A percentile compares a stretch with the other conserved stretches of the same genome.
Conservation (phyloP, 768 basidiomycete genomes). For the Hydnomerulius pinastri region DNA sequence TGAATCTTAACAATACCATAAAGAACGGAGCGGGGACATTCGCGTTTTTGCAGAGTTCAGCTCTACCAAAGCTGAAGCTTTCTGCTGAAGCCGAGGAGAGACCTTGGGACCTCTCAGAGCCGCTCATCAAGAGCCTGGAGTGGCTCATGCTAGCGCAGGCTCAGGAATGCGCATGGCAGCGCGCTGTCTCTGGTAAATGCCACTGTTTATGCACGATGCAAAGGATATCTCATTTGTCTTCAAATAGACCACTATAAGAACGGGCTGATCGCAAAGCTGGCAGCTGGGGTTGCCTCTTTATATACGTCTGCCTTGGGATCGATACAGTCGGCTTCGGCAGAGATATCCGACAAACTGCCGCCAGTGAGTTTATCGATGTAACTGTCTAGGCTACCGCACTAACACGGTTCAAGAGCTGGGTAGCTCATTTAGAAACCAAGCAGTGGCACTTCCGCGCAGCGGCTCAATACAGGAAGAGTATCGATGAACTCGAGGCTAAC, state of each 20-base stretch:
- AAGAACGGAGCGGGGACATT: conserved; percentile 75
- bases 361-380: conserved; percentile 48
- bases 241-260: conserved; percentile 71
- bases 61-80: conserved; percentile 51
- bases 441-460: conserved; percentile 84
- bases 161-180: conserved; percentile 96
- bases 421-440: conserved; percentile 82
- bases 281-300: conserved; percentile 69
- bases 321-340: conserved; percentile 45
- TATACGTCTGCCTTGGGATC: conserved; percentile 54
- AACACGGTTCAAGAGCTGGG: conserved; percentile 56
- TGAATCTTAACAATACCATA: conserved; percentile 1
- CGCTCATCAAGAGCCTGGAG: conserved; percentile 65
- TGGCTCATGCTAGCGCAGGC: conserved; percentile 89
- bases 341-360: conserved; percentile 52
- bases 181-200: conserved; percentile 73
- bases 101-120: conserved; percentile 65
- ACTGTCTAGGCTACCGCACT: conserved; percentile 7
- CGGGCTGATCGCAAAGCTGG: conserved; percentile 78
- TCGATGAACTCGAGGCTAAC: conserved; percentile 83
- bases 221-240: neutral
- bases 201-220: neutral
- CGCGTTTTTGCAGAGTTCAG: conserved; percentile 57
- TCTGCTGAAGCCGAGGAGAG: conserved; percentile 52
- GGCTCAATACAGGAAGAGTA: conserved; percentile 83